phyloP scores from a whole-genome alignment of 176 grass and related monocot species.

The Areca catechu region DNA sequence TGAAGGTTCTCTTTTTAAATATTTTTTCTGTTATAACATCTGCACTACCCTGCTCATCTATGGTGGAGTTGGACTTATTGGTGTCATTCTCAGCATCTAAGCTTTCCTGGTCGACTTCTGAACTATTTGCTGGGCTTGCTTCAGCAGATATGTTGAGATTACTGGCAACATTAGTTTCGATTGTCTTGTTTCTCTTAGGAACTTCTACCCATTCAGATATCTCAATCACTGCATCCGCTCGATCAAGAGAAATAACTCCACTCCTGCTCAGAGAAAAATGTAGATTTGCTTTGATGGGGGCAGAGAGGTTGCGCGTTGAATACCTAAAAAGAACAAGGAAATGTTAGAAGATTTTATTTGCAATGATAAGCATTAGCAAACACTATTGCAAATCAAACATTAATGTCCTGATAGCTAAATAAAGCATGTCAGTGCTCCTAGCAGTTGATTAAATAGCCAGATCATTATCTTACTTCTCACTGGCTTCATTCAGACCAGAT shows the following conservation, averaged over 20 bases:
- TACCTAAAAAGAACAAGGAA: slow-evolving; percentile 54
- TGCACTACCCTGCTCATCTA: slow-evolving; percentile 43
- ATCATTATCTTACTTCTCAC: slow-evolving; percentile 50
- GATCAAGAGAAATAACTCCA: slow-evolving; percentile 84
- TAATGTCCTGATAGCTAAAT: no score
- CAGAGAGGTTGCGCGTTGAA: slow-evolving; percentile 67
- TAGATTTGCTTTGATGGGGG: slow-evolving; percentile 93
- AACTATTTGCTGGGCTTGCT: slow-evolving; percentile 35
- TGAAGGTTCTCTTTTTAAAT: slow-evolving; percentile 96
- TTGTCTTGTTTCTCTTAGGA: slow-evolving; percentile 73
- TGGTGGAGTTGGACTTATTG: slow-evolving; percentile 24
- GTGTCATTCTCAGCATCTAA: slow-evolving; percentile 30
- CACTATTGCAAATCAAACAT: no score
- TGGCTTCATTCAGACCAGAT: slow-evolving; percentile 71
- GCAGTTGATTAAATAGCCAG: no score
- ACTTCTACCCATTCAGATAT: slow-evolving; percentile 97
- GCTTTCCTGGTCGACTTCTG: slow-evolving; percentile 36
- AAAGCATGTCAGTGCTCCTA: no score
- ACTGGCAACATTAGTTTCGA: slow-evolving; percentile 51
- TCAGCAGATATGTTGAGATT: slow-evolving; percentile 46
- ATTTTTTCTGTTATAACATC: slow-evolving; percentile 66
- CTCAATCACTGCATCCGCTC: slow-evolving; percentile 92
- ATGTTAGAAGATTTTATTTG: neutral
- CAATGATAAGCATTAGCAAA: no score
- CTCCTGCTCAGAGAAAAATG: slow-evolving; percentile 99